A percentile compares a stretch with the other conserved stretches of the same genome.
phyloP scores from a whole-genome alignment of 768 basidiomycete species.

The Kwoniella dendrophila region DNA sequence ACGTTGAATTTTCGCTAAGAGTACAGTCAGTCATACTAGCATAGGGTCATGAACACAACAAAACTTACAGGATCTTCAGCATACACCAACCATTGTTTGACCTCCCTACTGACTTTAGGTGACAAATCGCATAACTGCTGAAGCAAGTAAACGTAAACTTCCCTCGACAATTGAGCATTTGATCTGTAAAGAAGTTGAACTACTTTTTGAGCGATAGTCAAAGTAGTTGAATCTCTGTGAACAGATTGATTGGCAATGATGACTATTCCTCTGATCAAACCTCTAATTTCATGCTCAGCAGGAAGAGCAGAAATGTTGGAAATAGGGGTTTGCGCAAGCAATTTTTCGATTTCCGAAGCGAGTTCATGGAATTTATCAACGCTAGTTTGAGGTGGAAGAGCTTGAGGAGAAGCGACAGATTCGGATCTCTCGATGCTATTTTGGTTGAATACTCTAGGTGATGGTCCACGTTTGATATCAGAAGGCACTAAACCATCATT shows the following conservation, averaged over 20 bases:
- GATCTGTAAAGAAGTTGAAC: slow-evolving; percentile 94
- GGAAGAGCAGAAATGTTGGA: slow-evolving; percentile 72
- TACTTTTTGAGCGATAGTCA: slow-evolving; percentile 93
- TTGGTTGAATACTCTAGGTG: slow-evolving; percentile 27
- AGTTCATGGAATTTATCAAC: slow-evolving; percentile 78
- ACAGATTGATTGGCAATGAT: slow-evolving; percentile 75
- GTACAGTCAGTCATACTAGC: slow-evolving; percentile 13
- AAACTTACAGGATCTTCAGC: slow-evolving; percentile 86
- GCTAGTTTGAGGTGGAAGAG: slow-evolving; percentile 68
- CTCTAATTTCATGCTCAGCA: slow-evolving; percentile 81
- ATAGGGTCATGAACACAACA: neutral
- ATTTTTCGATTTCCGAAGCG: slow-evolving; percentile 73
- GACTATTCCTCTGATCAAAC: slow-evolving; percentile 79
- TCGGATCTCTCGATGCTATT: slow-evolving; percentile 28
- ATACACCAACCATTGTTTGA: slow-evolving; percentile 92
- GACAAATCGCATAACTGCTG: slow-evolving; percentile 86
- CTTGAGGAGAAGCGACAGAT: slow-evolving; percentile 34
- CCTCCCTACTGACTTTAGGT: slow-evolving; percentile 92
- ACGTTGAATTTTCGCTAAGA: slow-evolving; percentile 91
- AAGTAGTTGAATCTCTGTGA: slow-evolving; percentile 80
- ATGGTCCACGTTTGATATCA: slow-evolving; percentile 44
- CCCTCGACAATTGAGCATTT: slow-evolving; percentile 77
- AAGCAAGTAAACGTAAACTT: slow-evolving; percentile 86
- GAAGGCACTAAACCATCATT: slow-evolving; percentile 27
- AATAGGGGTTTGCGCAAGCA: slow-evolving; percentile 72